Percentiles rank a stretch among this genome's conserved stretches.
These are phyloP conservation scores for Perkinsus chesapeaki DNA, from an alignment of 169 alveolate species.

Conservation along the genomic window DNA sequence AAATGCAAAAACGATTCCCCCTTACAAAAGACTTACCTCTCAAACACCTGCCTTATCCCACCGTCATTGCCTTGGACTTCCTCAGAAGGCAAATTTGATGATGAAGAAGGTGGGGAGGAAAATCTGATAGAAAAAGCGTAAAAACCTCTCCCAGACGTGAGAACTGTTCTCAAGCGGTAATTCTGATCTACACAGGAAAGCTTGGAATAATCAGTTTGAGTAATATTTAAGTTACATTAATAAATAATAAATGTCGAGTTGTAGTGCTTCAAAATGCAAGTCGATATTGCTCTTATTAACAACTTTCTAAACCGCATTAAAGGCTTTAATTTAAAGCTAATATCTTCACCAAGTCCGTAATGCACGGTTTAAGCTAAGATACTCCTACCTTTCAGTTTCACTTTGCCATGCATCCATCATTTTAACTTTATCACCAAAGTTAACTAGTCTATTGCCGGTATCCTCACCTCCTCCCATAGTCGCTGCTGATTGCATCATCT, in stretches of 20 bases:
- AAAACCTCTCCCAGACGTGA: neutral
- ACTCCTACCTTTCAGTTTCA: neutral
- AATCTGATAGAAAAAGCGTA: neutral
- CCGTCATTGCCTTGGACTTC: neutral
- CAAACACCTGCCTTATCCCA: neutral
- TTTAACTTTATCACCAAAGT: neutral
- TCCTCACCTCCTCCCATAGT: neutral
- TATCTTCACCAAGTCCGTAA: too few relatives aligned
- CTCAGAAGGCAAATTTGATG: neutral
- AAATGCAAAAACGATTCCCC: neutral
- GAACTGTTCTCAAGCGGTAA: too few relatives aligned
- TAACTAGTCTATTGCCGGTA: neutral
- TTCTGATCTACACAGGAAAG: neutral
- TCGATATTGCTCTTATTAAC: neutral
- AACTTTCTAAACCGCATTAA: neutral
- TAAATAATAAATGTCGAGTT: neutral
- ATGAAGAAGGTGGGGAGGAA: neutral
- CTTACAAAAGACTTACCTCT: neutral
- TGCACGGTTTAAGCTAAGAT: neutral
- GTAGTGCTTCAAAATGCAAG: neutral
- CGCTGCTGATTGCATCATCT: neutral
- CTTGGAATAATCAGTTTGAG: neutral
- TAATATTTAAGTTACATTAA: too few relatives aligned
- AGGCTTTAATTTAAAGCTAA: neutral
- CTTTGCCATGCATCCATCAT: neutral